Evolutionary conservation across 495 filamentous ascomycete genomes (phyloP), one percentile per base, ranked within the genome.

Genomic region (Neurospora intermedia): DNA sequence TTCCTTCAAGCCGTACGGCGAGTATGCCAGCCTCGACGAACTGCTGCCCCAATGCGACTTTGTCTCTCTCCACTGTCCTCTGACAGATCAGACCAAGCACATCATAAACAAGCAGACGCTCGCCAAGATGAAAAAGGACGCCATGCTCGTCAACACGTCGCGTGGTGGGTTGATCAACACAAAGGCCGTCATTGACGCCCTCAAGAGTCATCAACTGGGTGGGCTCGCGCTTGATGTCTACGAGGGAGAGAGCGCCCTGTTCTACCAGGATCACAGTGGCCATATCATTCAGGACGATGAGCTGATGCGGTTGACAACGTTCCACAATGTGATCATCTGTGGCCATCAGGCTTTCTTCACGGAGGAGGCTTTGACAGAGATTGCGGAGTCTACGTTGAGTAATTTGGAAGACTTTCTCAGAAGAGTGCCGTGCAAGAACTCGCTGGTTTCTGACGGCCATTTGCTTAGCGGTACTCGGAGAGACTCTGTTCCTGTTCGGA

Each of bases 301-400:
- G 69, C 77, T 92, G 43, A 88, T 87, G 85, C 86, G 90, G n/a
- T 76, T 92, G 72, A 87, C 90, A 78, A 91, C 90, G 1, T 92
- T 92, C 75, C 90, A 87, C 66, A 92, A 92, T 73, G 90, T 91
- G 7, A 76, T 92, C 66, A 79, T 92, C 71, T 89, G 87, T 73
- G 89, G 90, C 0, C 90, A 92, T 74, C 90, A 92, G 81, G 90
- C 87, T 2, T 92, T 92, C 79, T 90, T 92, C 70, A 92, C 90
- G 2, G 78, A 86, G 31, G 90, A 92, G 80, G 90, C 90, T 5
- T 77, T 92, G 62, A 82, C 80, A 3, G 88, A 90, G 80, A 92
- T 92, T 77, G 84, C 90, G 6, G 85, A 85, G n/a, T 86, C 84
- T 15, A 91, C 89, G 10, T 70, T 91, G 70, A 69, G 77, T 27